phyloP scores from a whole-genome alignment of 2,329 filamentous ascomycete genomes.

The Emericellopsis atlantica region DNA sequence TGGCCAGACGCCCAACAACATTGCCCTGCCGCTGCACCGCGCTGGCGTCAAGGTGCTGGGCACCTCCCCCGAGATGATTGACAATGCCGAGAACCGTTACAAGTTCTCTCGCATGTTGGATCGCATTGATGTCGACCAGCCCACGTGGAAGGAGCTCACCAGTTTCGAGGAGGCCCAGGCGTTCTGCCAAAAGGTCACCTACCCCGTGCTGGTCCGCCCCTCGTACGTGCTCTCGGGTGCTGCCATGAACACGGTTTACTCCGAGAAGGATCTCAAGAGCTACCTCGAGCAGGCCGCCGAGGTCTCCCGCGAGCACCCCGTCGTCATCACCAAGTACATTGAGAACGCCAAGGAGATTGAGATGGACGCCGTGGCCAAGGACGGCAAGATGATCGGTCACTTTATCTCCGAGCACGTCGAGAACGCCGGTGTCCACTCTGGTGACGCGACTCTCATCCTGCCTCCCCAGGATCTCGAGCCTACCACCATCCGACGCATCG shows the following conservation, averaged over 20 bases:
- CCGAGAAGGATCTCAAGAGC: conserved; percentile 76
- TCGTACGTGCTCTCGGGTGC: conserved; percentile 96
- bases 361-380: conserved; percentile 93
- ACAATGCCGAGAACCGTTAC: conserved; percentile 92
- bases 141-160: conserved; percentile 94
- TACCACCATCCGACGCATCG: conserved; percentile 82
- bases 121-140: conserved; percentile 87
- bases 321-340: conserved; percentile 99
- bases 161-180: conserved; percentile 80
- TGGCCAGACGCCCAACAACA: conserved; percentile 96
- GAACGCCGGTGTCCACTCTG: conserved; percentile 96
- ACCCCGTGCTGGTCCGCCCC: conserved; percentile 87
- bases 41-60: conserved; percentile 86
- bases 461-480: conserved; percentile 86
- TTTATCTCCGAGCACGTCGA: conserved; percentile 99
- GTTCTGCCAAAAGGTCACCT: conserved; percentile 82
- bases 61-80: conserved; percentile 98
- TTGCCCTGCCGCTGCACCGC: conserved; percentile 78
- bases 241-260: conserved; percentile 99
- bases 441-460: conserved; percentile 89
- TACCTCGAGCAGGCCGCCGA: conserved; percentile 86
- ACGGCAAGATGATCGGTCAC: conserved; percentile 82
- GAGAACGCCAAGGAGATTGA: conserved; percentile 99
- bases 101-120: conserved; percentile 99
- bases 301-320: conserved; percentile 88